These are phyloP conservation scores for Aspergillus pseudoviridinutans DNA, from an alignment of 2,329 filamentous ascomycete genomes.

Conservation along the genomic window DNA sequence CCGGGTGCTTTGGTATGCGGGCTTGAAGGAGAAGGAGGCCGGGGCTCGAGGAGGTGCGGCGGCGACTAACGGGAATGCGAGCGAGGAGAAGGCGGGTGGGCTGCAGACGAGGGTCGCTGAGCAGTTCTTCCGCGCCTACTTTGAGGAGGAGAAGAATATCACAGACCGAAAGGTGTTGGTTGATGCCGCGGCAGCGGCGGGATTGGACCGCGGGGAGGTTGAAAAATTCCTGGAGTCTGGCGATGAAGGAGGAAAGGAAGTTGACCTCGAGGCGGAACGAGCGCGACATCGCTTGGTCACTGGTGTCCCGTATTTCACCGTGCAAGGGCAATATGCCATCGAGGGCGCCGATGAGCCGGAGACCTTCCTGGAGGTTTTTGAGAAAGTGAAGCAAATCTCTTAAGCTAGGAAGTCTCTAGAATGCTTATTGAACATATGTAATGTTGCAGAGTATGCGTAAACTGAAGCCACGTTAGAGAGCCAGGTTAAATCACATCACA, in stretches of 20 bases:
- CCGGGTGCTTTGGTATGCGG: slow-evolving; percentile 67
- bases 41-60: not conserved
- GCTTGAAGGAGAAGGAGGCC: slow-evolving; percentile 40
- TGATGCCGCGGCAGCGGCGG: slow-evolving; percentile 52
- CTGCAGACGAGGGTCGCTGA: slow-evolving; percentile 59
- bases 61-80: not conserved
- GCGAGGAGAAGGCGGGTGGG: slow-evolving; percentile 38
- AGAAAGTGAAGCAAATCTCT: slow-evolving; percentile 49
- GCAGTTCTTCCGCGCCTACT: slow-evolving; percentile 63
- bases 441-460: not conserved
- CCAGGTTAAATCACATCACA: not conserved
- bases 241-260: slow-evolving; percentile 53
- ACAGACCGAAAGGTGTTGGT: slow-evolving; percentile 53
- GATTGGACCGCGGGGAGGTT: slow-evolving; percentile 51
- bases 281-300: slow-evolving; percentile 53
- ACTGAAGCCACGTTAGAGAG: not conserved
- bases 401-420: not conserved
- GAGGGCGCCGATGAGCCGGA: slow-evolving; percentile 68
- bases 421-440: slow-evolving; percentile 11
- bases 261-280: slow-evolving; percentile 54
- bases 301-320: slow-evolving; percentile 71
- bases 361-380: slow-evolving; percentile 64
- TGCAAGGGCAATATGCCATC: slow-evolving; percentile 65
- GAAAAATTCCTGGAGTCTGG: slow-evolving; percentile 49
- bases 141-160: slow-evolving; percentile 62